Evolutionary conservation across 208 protist species (phyloP).

Genomic region (Crithidia sp.): DNA sequence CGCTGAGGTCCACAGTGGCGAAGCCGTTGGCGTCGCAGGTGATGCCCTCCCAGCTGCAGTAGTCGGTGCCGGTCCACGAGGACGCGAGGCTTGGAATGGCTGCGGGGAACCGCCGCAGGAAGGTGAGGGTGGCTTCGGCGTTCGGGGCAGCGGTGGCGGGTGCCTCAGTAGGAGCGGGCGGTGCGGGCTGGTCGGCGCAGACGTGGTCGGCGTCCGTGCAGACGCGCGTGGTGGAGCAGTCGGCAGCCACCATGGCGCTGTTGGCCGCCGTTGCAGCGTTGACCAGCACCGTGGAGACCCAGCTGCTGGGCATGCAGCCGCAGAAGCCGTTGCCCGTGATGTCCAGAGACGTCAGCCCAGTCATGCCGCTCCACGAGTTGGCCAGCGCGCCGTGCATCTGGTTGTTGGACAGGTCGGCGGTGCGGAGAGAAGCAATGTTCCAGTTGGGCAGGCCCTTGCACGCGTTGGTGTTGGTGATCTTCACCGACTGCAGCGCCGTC

Average conservation of each 20-base stretch:
- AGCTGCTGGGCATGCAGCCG: conserved; percentile 11
- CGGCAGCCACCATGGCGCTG: not conserved
- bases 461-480: conserved; percentile 5
- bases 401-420: conserved; percentile 29
- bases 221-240: not conserved
- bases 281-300: conserved; percentile 16
- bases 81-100: too few relatives aligned
- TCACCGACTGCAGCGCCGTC: not conserved
- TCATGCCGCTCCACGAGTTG: conserved; percentile 20
- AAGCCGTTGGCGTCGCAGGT: too few relatives aligned
- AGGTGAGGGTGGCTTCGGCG: not conserved
- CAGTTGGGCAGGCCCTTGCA: conserved; percentile 22
- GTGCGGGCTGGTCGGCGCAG: not conserved
- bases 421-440: conserved; percentile 12
- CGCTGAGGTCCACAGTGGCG: too few relatives aligned
- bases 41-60: too few relatives aligned
- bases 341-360: conserved; percentile 20
- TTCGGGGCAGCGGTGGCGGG: too few relatives aligned
- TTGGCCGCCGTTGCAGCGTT: conserved; percentile 18
- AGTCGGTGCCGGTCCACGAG: too few relatives aligned
- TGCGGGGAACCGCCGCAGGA: not conserved
- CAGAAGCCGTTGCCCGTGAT: conserved; percentile 26
- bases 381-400: conserved; percentile 15
- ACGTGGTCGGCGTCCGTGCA: not conserved
- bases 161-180: too few relatives aligned